Conservation (phyloP, 805 yeast species). For the Pichia cabralensis region DNA sequence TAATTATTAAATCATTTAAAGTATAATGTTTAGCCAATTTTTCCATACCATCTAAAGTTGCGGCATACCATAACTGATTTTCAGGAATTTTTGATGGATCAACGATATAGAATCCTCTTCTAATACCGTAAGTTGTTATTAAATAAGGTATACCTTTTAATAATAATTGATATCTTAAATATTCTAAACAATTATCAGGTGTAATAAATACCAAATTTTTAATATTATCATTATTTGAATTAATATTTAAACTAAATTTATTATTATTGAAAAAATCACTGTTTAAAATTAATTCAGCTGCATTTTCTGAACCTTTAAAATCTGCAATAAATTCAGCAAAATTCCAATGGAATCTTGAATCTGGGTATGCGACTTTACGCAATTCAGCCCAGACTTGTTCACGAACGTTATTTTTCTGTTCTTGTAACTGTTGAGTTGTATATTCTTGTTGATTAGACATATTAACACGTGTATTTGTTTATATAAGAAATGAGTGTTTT, state of each 20-base stretch:
- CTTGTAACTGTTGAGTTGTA: constrained; percentile 6
- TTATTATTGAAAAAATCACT: constrained; percentile 1
- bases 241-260: neutral
- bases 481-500: too few species aligned
- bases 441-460: neutral
- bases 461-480: too few species aligned
- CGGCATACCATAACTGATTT: constrained; percentile 16
- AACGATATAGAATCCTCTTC: constrained; percentile 21
- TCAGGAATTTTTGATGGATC: constrained; percentile 18
- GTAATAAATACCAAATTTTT: constrained; percentile 19
- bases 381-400: constrained; percentile 21
- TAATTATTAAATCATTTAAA: constrained; percentile 12
- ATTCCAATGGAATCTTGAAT: constrained; percentile 21
- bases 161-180: constrained; percentile 17
- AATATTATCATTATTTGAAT: neutral
- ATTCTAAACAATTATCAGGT: constrained; percentile 25
- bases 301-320: constrained; percentile 20
- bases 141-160: constrained; percentile 19
- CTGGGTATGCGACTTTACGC: constrained; percentile 23
- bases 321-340: constrained; percentile 27
- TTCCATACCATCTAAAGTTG: constrained; percentile 26
- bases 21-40: constrained; percentile 16
- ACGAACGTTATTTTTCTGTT: constrained; percentile 20
- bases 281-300: constrained; percentile 13
- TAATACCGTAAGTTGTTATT: constrained; percentile 24